Base-by-base conservation (phyloP, 1,139 yeast species). In the Magnusiomyces magnusii region DNA sequence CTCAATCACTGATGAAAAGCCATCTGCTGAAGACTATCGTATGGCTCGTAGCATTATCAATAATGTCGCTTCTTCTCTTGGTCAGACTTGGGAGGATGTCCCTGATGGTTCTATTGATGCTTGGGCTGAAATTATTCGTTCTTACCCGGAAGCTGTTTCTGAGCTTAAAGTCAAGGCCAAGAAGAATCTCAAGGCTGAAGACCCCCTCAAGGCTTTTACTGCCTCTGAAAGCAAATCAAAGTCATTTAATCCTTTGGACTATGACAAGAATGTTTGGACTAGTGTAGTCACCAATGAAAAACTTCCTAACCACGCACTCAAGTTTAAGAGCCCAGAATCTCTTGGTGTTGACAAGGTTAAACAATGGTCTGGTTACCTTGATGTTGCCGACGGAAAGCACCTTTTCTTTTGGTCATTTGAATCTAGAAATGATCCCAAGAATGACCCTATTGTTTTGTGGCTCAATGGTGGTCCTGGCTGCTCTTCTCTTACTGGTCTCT, bases 401-500 rank as follows among this genome's bases (percentile, higher is more conserved):
- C 82, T 86, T 69, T 86, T 86, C 74, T 86, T 79, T 73, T 84
- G 96, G 95, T 84, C 86, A 68, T 90, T 91, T 69, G 97, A 90
- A 73, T 85, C 93, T 59, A 83, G 97, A 76, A 87, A 87, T 69
- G 96, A 89, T 74, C 96, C 97, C 25, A 76, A 76, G 64, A 88
- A 80, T 62, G 97, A 90, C 71, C 97, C 97, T 7, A 78, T 90
- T 55, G 81, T 91, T 58, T 77, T 91, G 66, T 91, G 97, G 96
- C 79, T 90, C 68, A 90, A 89, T 68, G 95, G 95, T 66, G 95
- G 95, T 24, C 95, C 95, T 53, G 97, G 97, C 15, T 89, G 96
- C 73, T 87, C 95, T 15, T 87, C 95, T 2, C 75, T 89, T 73
- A 88, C 95, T 36, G 97, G 97, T n/a, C 78, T 90, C 65, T 87